Conservation (phyloP, 139 green algal species). For the Chlorella sp. region DNA sequence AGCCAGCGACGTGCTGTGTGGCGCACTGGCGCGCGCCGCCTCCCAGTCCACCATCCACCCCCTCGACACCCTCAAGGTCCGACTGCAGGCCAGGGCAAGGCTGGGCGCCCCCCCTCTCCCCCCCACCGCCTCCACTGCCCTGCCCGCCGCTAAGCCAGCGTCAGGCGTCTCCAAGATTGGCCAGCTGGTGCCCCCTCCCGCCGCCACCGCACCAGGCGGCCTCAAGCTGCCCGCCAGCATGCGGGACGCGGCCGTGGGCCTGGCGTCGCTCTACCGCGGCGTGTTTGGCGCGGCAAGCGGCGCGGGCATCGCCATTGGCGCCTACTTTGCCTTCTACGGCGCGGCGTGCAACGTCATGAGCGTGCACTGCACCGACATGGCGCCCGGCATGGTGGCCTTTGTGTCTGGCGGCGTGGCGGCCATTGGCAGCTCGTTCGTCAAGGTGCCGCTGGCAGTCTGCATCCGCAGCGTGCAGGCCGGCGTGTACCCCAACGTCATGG, state of each 20-base stretch:
- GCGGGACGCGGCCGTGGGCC: no score
- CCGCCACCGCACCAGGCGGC: background rate
- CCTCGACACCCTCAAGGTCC: conserved; percentile 63
- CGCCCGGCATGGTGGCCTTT: conserved; percentile 59
- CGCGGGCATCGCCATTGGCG: conserved; percentile 89
- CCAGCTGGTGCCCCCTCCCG: background rate
- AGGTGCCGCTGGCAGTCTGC: conserved; percentile 79
- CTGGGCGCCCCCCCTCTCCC: background rate
- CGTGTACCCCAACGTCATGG: conserved; percentile 70
- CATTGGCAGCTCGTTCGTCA: conserved; percentile 70
- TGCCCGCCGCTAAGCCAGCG: no score
- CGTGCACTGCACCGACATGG: conserved; percentile 25
- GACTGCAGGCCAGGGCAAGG: conserved; percentile 3
- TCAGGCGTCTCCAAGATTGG: background rate
- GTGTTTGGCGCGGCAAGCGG: conserved; percentile 82
- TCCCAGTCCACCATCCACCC: conserved; percentile 64
- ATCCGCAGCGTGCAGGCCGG: conserved; percentile 78
- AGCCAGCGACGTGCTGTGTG: conserved; percentile 54
- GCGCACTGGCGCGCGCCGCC: conserved; percentile 51
- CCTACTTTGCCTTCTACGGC: conserved; percentile 92
- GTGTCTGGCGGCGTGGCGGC: conserved; percentile 67
- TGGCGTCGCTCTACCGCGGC: conserved; percentile 27
- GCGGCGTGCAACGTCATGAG: conserved; percentile 24
- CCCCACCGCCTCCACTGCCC: background rate
- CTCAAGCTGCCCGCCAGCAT: no score